These are phyloP conservation scores for Litchi chinensis DNA, from an alignment of 345 rosid genomes.

Conservation along the genomic window DNA sequence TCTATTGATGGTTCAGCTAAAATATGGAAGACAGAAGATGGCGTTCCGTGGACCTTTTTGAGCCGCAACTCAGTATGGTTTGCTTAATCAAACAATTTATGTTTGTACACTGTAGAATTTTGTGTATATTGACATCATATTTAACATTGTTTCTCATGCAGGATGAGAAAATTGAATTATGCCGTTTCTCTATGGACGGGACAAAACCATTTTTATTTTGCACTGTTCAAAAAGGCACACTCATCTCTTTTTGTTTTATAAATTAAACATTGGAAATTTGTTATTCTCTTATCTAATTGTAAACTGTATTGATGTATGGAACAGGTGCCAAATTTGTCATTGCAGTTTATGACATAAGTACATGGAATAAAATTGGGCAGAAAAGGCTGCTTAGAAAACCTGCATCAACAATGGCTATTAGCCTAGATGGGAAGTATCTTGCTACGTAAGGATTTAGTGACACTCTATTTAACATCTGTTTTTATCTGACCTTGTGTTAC, in stretches of 20 bases:
- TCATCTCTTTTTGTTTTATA: neutral
- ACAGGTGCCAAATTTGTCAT: slow-evolving; percentile 72
- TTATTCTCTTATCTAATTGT: slow-evolving; percentile 8
- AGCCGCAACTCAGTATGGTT: slow-evolving; percentile 66
- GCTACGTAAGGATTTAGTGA: slow-evolving; percentile 61
- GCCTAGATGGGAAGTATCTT: slow-evolving; percentile 94
- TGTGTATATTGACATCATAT: neutral
- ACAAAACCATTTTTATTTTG: slow-evolving; percentile 91
- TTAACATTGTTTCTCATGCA: slow-evolving; percentile 31
- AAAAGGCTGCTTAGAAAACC: slow-evolving; percentile 83
- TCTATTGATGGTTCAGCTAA: slow-evolving; percentile 92
- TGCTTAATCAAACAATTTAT: slow-evolving; percentile 9
- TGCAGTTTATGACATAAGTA: slow-evolving; percentile 84
- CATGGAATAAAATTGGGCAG: slow-evolving; percentile 90
- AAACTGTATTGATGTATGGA: slow-evolving; percentile 23
- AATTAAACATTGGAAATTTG: neutral
- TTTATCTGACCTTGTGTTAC: neutral
- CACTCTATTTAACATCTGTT: neutral
- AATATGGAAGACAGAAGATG: slow-evolving; percentile 92
- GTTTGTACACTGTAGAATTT: slow-evolving; percentile 11
- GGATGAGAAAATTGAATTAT: slow-evolving; percentile 86
- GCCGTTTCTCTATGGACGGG: slow-evolving; percentile 91
- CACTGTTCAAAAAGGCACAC: slow-evolving; percentile 70
- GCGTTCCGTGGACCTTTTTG: slow-evolving; percentile 68
- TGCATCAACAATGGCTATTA: slow-evolving; percentile 80